A percentile compares a stretch with the other conserved stretches of the same genome.
phyloP scores from a whole-genome alignment of 805 yeast species.

The Suhomyces sp. region DNA sequence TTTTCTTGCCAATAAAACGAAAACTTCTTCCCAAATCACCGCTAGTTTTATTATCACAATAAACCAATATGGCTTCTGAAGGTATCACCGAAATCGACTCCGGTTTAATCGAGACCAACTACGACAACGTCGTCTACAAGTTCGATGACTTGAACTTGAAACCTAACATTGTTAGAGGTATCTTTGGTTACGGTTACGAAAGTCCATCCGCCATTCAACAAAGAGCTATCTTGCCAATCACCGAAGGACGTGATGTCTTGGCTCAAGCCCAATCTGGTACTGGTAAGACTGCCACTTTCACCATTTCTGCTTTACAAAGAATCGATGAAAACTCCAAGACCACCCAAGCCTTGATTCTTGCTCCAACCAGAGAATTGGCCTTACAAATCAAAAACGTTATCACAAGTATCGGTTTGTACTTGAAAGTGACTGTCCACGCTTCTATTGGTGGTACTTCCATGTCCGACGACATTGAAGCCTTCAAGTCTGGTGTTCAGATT shows the following conservation, averaged over 20 bases:
- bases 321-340: slow-evolving; percentile 71
- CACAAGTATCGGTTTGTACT: slow-evolving; percentile 78
- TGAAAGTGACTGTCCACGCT: slow-evolving; percentile 84
- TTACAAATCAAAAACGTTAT: slow-evolving; percentile 89
- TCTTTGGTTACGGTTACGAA: slow-evolving; percentile 91
- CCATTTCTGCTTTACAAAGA: slow-evolving; percentile 88
- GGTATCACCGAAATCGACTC: slow-evolving; percentile 79
- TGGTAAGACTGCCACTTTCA: slow-evolving; percentile 97
- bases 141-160: slow-evolving; percentile 77
- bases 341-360: slow-evolving; percentile 84
- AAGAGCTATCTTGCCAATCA: slow-evolving; percentile 93
- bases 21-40: slow-evolving; percentile 4
- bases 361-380: slow-evolving; percentile 97
- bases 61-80: slow-evolving; percentile 50
- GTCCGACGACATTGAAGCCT: slow-evolving; percentile 72
- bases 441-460: slow-evolving; percentile 92
- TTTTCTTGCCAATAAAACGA: slow-evolving; percentile 8
- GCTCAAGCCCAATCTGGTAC: slow-evolving; percentile 99
- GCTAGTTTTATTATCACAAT: neutral
- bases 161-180: slow-evolving; percentile 70
- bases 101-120: slow-evolving; percentile 86
- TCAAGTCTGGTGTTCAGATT: slow-evolving; percentile 80
- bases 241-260: slow-evolving; percentile 89
- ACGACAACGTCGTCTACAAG: slow-evolving; percentile 78
- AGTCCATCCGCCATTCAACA: slow-evolving; percentile 96